Percentiles rank a stretch among this genome's conserved stretches.
Evolutionary conservation across 306 rosid genomes (phyloP).

Genomic region (Quercus parvula): DNA sequence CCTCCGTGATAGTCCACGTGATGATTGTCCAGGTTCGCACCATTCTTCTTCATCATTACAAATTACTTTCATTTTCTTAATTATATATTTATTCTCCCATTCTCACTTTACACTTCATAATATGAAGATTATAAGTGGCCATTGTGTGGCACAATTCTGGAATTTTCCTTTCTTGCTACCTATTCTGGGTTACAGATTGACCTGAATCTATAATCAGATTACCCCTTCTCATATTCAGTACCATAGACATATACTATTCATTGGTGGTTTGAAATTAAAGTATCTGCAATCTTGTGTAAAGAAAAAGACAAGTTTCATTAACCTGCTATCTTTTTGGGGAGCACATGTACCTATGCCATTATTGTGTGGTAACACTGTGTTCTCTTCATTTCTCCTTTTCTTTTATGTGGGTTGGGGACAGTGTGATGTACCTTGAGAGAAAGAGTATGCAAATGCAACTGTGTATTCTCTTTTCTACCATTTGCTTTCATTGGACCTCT

Average conservation of each 20-base stretch:
- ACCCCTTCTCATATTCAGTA: background rate
- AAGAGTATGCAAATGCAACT: background rate
- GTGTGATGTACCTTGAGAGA: background rate
- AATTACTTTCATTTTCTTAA: background rate
- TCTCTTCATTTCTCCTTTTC: background rate
- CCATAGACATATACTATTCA: background rate
- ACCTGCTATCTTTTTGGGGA: too few species aligned
- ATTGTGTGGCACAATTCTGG: background rate
- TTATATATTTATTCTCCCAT: background rate
- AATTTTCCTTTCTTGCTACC: background rate
- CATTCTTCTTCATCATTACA: background rate
- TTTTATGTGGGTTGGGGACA: background rate
- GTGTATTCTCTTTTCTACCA: too few species aligned
- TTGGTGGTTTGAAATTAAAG: background rate
- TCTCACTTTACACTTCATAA: background rate
- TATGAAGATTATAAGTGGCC: background rate
- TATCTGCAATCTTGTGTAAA: background rate
- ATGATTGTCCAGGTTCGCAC: conserved; percentile 90
- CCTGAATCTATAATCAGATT: background rate
- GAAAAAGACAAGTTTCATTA: background rate
- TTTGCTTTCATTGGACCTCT: background rate
- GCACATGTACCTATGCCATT: background rate
- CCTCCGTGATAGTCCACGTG: conserved; percentile 71
- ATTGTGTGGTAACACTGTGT: background rate
- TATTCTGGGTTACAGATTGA: background rate